Evolutionary conservation across 805 yeast genomes (phyloP).

Genomic region (Schwanniomyces vanrijiae): DNA sequence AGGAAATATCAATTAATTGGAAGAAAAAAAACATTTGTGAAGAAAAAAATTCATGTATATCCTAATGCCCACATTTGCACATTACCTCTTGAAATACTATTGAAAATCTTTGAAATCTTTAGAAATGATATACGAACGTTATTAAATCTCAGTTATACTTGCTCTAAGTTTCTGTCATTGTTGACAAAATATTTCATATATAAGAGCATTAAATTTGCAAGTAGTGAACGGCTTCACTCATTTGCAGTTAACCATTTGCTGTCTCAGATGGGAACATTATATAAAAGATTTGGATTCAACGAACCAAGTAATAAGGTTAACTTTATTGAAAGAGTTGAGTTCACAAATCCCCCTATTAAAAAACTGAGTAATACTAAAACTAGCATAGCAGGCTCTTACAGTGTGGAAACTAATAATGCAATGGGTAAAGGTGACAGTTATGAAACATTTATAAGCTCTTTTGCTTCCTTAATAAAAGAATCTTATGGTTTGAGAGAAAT

Average conservation of each 20-base stretch:
- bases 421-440: constrained; percentile 17
- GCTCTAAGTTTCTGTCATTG: constrained; percentile 35
- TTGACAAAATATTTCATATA: constrained; percentile 40
- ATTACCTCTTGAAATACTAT: constrained; percentile 44
- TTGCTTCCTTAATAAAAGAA: constrained; percentile 38
- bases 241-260: constrained; percentile 36
- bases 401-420: constrained; percentile 22
- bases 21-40: constrained; percentile 21
- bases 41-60: constrained; percentile 17
- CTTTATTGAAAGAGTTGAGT: constrained; percentile 24
- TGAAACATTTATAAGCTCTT: constrained; percentile 21
- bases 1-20: constrained; percentile 45
- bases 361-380: constrained; percentile 19
- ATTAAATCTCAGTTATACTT: constrained; percentile 29
- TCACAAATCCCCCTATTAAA: constrained; percentile 35
- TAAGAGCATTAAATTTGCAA: constrained; percentile 25
- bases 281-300: constrained; percentile 18
- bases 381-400: constrained; percentile 38
- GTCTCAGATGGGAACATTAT: constrained; percentile 14
- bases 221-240: constrained; percentile 27
- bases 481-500: constrained; percentile 47
- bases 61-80: constrained; percentile 34
- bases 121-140: constrained; percentile 18
- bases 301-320: constrained; percentile 33
- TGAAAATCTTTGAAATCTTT: constrained; percentile 31